Base-by-base conservation (phyloP, 345 rosid genomes). In the Eucalyptus victrix region DNA sequence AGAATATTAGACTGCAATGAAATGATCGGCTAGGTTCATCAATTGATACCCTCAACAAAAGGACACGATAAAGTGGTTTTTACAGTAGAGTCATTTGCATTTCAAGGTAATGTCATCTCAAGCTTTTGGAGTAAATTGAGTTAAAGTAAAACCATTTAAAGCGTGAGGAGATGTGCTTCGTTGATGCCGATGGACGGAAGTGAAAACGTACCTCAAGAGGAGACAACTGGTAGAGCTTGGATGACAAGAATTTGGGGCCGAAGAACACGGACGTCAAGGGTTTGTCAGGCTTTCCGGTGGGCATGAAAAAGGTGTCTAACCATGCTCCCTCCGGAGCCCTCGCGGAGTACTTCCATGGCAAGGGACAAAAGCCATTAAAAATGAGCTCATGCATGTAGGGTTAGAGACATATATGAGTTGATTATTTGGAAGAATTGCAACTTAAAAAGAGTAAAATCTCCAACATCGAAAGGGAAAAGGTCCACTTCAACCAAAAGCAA, bases 161-260 rank as follows among this genome's bases (percentile, higher is more conserved):
- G 19, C 19, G 19, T 14, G 17, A 62, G 37, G 5, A n/a, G 72
- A 65, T 30, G 7, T 60, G 19, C 37, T 65, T n/a, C 5, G 19
- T n/a, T 4, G 19, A 15, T n/a, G 72, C 32, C 34, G 12, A 26
- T 5, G n/a, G 65, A 24, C 62, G 17, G 49, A 42, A 42, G 11
- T 8, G 11, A 65, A n/a, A 23, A 8, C 85, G 23, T 45, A 90
- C 93, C 92, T 92, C 87, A 42, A 26, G 30, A 24, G 92, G 80
- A 44, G 90, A 87, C 17, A 88, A 34, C 12, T 92, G 92, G 87
- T 90, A 93, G 86, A 92, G 87, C 89, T 26, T 90, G 44, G 80
- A 50, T 11, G 90, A 12, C 49, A 92, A 40, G 87, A 89, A 92
- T 16, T 88, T 45, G 44, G 88, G 93, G 4, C 95, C 93, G 13